A percentile compares a stretch with the other conserved stretches of the same genome.
These are phyloP conservation scores for Priceomyces melissophilus DNA, from an alignment of 805 yeast species.

Conservation along the genomic window DNA sequence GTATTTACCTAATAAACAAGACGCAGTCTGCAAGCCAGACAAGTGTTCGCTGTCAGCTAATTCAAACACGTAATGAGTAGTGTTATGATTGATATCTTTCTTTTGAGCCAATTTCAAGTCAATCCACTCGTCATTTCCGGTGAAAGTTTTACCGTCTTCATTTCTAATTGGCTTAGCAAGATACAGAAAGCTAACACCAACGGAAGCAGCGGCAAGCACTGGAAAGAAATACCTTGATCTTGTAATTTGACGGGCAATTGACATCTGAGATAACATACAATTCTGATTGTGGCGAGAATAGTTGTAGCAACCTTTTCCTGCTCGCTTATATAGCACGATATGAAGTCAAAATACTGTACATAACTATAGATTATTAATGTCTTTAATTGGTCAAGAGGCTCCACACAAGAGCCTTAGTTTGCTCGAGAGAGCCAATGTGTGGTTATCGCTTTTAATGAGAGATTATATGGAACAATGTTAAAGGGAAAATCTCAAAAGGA, in stretches of 20 bases:
- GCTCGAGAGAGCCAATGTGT: too few species aligned
- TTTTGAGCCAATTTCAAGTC: slow-evolving; percentile 57
- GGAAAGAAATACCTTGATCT: slow-evolving; percentile 29
- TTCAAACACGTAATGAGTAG: slow-evolving; percentile 68
- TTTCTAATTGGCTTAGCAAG: slow-evolving; percentile 25
- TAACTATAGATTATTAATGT: too few species aligned
- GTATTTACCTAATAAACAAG: slow-evolving; percentile 75
- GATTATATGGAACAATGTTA: slow-evolving; percentile 12
- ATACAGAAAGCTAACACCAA: slow-evolving; percentile 30
- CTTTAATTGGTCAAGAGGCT: too few species aligned
- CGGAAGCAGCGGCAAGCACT: slow-evolving; percentile 28
- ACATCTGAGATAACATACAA: slow-evolving; percentile 12
- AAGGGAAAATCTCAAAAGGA: slow-evolving; percentile 36
- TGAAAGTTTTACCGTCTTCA: slow-evolving; percentile 47
- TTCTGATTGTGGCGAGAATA: too few species aligned
- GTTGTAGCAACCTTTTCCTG: too few species aligned
- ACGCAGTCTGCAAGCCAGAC: slow-evolving; percentile 77
- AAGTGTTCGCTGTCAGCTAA: slow-evolving; percentile 63
- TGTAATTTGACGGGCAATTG: slow-evolving; percentile 19
- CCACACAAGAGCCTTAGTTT: too few species aligned
- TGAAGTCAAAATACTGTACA: too few species aligned
- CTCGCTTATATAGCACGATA: too few species aligned
- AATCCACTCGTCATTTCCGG: slow-evolving; percentile 66
- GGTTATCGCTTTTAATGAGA: too few species aligned
- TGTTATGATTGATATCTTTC: slow-evolving; percentile 53